phyloP scores from a whole-genome alignment of 345 rosid species.

The Eucalyptus caleyi region DNA sequence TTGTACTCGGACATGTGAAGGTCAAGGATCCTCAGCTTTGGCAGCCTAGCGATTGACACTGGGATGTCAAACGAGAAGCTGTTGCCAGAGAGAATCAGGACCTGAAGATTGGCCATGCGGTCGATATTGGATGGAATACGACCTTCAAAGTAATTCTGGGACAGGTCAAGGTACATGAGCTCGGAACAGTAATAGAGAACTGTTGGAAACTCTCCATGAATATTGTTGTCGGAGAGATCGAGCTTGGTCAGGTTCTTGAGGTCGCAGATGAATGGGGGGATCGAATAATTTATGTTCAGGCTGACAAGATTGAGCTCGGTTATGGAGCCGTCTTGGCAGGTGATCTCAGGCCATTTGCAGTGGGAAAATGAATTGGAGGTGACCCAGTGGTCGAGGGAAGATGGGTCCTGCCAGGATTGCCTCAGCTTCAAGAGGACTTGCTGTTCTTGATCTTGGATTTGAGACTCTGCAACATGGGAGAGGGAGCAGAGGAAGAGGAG shows the following conservation, averaged over 20 bases:
- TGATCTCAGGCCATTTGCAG: slow-evolving; percentile 45
- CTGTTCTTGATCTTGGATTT: background rate
- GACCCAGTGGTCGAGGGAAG: slow-evolving; percentile 21
- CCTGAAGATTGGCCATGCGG: background rate
- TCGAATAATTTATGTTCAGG: slow-evolving; percentile 6
- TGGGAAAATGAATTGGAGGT: slow-evolving; percentile 5
- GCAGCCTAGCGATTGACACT: rapidly evolving
- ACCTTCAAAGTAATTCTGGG: background rate
- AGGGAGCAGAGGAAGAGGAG: background rate
- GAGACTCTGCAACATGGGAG: background rate
- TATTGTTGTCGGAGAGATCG: background rate
- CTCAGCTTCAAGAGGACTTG: slow-evolving; percentile 15
- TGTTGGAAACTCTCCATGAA: slow-evolving; percentile 13
- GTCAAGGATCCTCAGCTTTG: background rate
- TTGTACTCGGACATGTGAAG: slow-evolving; percentile 5
- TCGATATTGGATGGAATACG: background rate
- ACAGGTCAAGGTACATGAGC: background rate
- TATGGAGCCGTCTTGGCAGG: slow-evolving; percentile 22
- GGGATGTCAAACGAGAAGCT: slow-evolving; percentile 25
- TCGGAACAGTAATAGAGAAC: slow-evolving; percentile 7
- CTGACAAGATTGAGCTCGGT: background rate
- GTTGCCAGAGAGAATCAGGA: background rate
- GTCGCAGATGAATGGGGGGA: slow-evolving; percentile 19
- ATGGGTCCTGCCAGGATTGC: slow-evolving; percentile 29
- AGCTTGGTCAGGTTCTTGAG: background rate